Evolutionary conservation across 129 eudicot genomes (phyloP).

Genomic region (Pseudognaphalium luteoalbum): DNA sequence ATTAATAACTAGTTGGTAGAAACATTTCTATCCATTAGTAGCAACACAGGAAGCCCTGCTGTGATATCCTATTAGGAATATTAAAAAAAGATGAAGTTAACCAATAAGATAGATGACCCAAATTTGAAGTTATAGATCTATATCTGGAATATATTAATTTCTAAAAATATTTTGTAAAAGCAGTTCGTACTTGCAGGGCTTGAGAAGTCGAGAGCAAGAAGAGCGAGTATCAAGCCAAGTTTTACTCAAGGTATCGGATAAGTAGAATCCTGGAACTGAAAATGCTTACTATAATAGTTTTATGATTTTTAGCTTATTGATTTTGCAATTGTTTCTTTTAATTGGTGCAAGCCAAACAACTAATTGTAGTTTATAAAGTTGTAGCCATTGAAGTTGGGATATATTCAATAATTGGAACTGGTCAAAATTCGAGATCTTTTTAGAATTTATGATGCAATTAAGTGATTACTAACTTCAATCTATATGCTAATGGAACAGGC

Average conservation of each 20-base stretch:
- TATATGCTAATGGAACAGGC: conserved; percentile 54
- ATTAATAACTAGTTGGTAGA: too few species aligned
- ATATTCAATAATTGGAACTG: too few species aligned
- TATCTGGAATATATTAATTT: neutral
- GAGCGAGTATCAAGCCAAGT: conserved; percentile 84
- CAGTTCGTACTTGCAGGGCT: conserved; percentile 50
- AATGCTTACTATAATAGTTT: neutral
- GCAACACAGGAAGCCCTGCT: neutral
- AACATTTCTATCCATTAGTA: neutral
- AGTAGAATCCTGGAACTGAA: neutral
- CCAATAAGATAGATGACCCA: neutral
- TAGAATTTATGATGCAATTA: too few species aligned
- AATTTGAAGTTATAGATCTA: neutral
- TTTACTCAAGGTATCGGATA: conserved; percentile 65
- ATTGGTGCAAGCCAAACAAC: neutral
- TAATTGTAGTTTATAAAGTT: neutral
- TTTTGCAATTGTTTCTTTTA: neutral
- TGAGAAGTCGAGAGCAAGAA: conserved; percentile 93
- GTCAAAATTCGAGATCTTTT: too few species aligned
- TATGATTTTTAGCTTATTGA: neutral
- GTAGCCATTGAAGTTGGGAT: too few species aligned
- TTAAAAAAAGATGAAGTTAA: neutral
- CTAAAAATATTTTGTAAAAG: conserved; percentile 5
- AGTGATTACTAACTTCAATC: too few species aligned
- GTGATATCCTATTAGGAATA: neutral